phyloP scores from a whole-genome alignment of 257 asterid genomes.

The Nicotiana sylvestris region DNA sequence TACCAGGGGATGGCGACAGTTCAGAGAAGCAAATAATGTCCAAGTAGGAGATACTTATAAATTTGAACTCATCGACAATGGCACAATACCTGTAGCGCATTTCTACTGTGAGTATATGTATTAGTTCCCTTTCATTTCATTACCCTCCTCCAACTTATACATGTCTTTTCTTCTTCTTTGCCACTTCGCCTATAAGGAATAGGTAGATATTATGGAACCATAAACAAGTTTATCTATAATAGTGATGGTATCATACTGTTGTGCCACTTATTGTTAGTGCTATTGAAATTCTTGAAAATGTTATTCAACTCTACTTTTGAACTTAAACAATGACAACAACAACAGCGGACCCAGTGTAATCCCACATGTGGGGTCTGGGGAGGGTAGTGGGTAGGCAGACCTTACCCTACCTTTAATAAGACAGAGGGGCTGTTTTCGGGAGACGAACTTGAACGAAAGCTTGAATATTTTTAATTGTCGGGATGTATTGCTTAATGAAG shows the following conservation, averaged over 20 bases:
- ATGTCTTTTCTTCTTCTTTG: not conserved
- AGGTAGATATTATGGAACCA: not conserved
- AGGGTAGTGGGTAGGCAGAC: no score
- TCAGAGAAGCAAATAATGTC: conserved; percentile 2
- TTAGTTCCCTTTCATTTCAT: not conserved
- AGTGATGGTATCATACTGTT: not conserved
- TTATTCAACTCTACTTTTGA: not conserved
- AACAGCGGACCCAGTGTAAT: no score
- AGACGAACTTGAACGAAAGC: no score
- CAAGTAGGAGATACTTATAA: conserved; percentile 6
- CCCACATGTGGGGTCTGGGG: no score
- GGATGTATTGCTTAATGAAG: not conserved
- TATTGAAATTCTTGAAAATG: not conserved
- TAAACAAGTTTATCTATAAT: not conserved
- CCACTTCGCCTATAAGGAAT: not conserved
- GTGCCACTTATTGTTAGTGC: not conserved
- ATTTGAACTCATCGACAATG: conserved; percentile 19
- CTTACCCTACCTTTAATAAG: no score
- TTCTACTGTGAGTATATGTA: not conserved
- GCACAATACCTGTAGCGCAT: not conserved
- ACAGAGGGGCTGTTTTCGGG: no score
- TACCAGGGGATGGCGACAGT: conserved; percentile 1
- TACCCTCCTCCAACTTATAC: not conserved
- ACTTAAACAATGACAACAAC: no score
- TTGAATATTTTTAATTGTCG: no score